Conservation (phyloP, 768 basidiomycete species). For the Rhizopogon rudus region DNA sequence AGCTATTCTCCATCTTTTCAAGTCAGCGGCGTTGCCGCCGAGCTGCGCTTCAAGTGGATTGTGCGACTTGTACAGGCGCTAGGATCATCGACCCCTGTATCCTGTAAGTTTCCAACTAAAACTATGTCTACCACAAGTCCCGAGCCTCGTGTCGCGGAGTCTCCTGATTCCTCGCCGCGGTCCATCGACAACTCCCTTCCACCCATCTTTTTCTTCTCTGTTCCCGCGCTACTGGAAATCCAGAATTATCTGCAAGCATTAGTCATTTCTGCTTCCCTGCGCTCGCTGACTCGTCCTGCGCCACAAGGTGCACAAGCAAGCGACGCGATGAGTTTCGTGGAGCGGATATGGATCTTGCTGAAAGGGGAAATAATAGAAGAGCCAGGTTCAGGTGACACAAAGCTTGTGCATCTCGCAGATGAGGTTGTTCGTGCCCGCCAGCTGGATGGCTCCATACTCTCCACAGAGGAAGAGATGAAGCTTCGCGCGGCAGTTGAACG, state of each 20-base stretch:
- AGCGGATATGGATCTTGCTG: slow-evolving; percentile 63
- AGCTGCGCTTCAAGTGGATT: slow-evolving; percentile 36
- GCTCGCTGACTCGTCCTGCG: slow-evolving; percentile 44
- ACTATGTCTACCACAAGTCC: slow-evolving; percentile 7
- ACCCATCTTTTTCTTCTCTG: slow-evolving; percentile 59
- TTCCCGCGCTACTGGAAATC: slow-evolving; percentile 46
- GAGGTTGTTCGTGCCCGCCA: slow-evolving; percentile 59
- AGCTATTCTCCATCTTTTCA: slow-evolving; percentile 1
- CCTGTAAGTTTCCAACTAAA: slow-evolving; percentile 25
- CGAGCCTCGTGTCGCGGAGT: background rate
- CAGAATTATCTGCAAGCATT: slow-evolving; percentile 74
- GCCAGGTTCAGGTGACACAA: slow-evolving; percentile 36
- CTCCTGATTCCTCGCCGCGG: background rate
- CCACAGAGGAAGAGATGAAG: slow-evolving; percentile 40
- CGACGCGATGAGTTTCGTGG: slow-evolving; percentile 38
- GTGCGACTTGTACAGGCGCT: slow-evolving; percentile 42
- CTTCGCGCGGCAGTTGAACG: slow-evolving; percentile 61
- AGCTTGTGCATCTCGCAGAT: slow-evolving; percentile 66
- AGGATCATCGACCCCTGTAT: slow-evolving; percentile 36
- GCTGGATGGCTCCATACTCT: slow-evolving; percentile 14
- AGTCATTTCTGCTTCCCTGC: slow-evolving; percentile 57
- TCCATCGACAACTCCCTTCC: slow-evolving; percentile 44
- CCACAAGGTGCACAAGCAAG: slow-evolving; percentile 3
- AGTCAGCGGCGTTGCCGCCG: slow-evolving; percentile 10
- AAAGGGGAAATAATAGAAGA: slow-evolving; percentile 44